phyloP scores from a whole-genome alignment of 1,284 basidiomycete species.

The Cystobasidium slooffiae region DNA sequence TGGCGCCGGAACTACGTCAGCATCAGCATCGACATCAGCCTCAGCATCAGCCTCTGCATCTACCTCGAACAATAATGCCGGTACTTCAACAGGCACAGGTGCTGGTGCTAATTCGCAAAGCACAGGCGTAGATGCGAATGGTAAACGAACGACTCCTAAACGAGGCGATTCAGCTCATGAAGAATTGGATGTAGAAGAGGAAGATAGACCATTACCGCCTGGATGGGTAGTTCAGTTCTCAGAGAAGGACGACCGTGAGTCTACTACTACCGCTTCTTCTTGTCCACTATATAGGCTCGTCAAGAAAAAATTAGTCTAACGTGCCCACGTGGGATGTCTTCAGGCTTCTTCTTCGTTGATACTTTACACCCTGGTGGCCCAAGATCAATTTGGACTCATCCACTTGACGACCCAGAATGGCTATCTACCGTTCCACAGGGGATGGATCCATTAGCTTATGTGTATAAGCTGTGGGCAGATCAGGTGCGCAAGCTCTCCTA shows the following conservation, averaged over 20 bases:
- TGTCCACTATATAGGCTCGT: not conserved
- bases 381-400: conserved; percentile 37
- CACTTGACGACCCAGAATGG: conserved; percentile 38
- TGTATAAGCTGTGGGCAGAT: conserved; percentile 33
- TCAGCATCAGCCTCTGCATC: conserved; percentile 2
- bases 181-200: conserved; percentile 43
- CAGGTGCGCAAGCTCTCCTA: too few relatives aligned
- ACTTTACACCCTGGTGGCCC: conserved; percentile 23
- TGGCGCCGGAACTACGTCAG: conserved; percentile 22
- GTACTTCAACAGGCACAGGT: not conserved
- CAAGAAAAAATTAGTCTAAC: not conserved
- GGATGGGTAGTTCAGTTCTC: conserved; percentile 75
- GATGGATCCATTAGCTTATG: conserved; percentile 29
- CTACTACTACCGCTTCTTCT: not conserved
- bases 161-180: conserved; percentile 11
- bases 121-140: conserved; percentile 11
- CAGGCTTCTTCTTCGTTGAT: conserved; percentile 45
- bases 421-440: conserved; percentile 30
- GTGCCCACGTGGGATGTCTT: not conserved
- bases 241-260: conserved; percentile 62
- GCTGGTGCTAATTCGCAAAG: conserved; percentile 7
- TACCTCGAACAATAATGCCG: not conserved
- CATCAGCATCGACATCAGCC: not conserved
- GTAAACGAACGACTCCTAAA: conserved; percentile 5
- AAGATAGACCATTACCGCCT: conserved; percentile 60